Evolutionary conservation across 2,329 filamentous ascomycete species (phyloP).

Genomic region (Aspergillus neotritici): DNA sequence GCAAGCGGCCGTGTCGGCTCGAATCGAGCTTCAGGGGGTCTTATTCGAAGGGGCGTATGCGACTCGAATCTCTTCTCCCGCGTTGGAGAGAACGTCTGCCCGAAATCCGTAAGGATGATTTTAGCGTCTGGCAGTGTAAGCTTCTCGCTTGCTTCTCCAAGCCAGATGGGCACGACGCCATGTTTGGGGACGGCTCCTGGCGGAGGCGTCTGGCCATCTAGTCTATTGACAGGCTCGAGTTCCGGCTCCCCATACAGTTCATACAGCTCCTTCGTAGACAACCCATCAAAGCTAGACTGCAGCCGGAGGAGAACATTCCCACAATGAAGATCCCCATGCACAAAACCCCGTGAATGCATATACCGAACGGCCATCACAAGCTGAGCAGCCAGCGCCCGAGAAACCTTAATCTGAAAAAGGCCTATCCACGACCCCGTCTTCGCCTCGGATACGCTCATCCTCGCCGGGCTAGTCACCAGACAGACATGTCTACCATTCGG

Average conservation of each 20-base stretch:
- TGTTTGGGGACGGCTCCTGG: constrained; percentile 17
- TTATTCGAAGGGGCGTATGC: constrained; percentile 19
- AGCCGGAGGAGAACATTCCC: constrained; percentile 22
- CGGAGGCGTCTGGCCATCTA: constrained; percentile 18
- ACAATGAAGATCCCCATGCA: constrained; percentile 25
- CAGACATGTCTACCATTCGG: constrained; percentile 9
- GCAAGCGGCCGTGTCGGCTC: constrained; percentile 26
- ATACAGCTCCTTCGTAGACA: constrained; percentile 19
- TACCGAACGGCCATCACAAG: constrained; percentile 19
- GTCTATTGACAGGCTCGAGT: constrained; percentile 15
- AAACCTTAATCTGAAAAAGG: constrained; percentile 10
- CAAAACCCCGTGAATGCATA: constrained; percentile 22
- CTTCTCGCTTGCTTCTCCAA: constrained; percentile 19
- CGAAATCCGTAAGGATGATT: constrained; percentile 25
- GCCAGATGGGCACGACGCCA: constrained; percentile 12
- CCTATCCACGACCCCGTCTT: constrained; percentile 8
- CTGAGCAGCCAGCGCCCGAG: constrained; percentile 17
- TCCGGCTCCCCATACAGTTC: constrained; percentile 16
- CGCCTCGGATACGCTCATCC: constrained; percentile 7
- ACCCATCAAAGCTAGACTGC: constrained; percentile 12
- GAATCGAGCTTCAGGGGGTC: constrained; percentile 33
- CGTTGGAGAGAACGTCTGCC: constrained; percentile 19
- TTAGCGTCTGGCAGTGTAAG: constrained; percentile 18
- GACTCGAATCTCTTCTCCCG: constrained; percentile 10
- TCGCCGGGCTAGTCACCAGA: constrained; percentile 8